Evolutionary conservation across 805 yeast species (phyloP), one percentile per base, ranked within the genome.

Genomic region (Lachancea fermentati): DNA sequence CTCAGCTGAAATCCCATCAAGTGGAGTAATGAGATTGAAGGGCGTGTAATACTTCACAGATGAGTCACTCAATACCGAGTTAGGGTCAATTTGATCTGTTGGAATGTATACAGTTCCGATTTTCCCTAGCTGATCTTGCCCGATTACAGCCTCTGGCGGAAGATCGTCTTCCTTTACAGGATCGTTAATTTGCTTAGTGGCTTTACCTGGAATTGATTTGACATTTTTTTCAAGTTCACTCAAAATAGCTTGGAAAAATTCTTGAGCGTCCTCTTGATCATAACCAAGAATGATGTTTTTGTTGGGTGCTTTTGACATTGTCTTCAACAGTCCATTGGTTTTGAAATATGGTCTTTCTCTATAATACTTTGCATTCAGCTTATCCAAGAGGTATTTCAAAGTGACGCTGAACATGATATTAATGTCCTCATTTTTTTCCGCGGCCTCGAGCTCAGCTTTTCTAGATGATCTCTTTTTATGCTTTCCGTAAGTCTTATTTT

Each of bases 191-290:
- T 59, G 57, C 0, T 60, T 56, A 6, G 59, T 46, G 13, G 45
- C 31, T 19, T 43, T 30, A n/a, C 54, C 54, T 38, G 35, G n/a
- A 16, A 55, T 16, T 33, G 59, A 45, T 37, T 62, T 51, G 19
- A 53, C 47, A 45, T 49, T 57, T 58, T 58, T 64, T 68, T 85
- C 94, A 24, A 85, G 65, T 42, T 81, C 76, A 31, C 75, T 70
- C 71, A 85, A 68, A 2, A 84, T 73, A 37, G 81, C 72, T 58
- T 89, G 97, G 66, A 89, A 89, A 55, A 89, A 89, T 60, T 89
- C 97, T 62, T 89, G 96, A 0, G 97, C 97, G 65, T 89, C 97
- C 60, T 89, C 96, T 64, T 89, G 97, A 55, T 85, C 87, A 57
- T 86, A 86, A 1, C 96, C 93, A 41, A 78, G 63, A 51, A 88